Evolutionary conservation across 345 rosid species (phyloP), one percentile per base, ranked within the genome.

Genomic region (Brassica incana): DNA sequence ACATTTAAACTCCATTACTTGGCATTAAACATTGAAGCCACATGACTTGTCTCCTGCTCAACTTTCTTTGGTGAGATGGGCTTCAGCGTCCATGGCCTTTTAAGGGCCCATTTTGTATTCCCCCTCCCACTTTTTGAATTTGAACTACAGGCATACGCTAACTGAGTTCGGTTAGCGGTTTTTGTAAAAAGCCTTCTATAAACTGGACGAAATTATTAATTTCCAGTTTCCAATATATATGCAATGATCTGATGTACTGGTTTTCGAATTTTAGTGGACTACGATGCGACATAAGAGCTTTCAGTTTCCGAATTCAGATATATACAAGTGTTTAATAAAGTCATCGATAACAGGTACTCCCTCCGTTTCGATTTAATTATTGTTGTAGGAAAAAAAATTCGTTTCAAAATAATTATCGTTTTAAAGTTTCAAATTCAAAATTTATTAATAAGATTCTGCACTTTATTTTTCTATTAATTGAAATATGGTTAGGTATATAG

Each of bases 11-110:
- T 65, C 67, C 27, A 56, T 16, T 38, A 30, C 38, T 38, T 65
- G 66, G 14, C 45, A 78, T 16, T 10, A 43, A 72, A 43, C 38
- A 27, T 72, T 16, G 36, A 72, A 72, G 67, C 61, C 77, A 78
- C 77, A 43, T 73, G 73, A 72, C 73, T 66, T 73, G 63, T 78
- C 73, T 59, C 59, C 33, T 71, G 32, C 66, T 65, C 77, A 25
- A 48, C 9, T 18, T 11, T 69, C n/a, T 25, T 64, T 11, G 20
- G 58, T 35, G 1, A 38, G 64, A 12, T 56, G 62, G 7, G 25
- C 40, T 77, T 2, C 18, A 16, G 59, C 27, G 66, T 52, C 6
- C 18, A 54, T 78, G 72, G 82, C 69, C 73, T 72, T 65, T 38
- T 52, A 30, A 9, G 23, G n/a, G 67, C 15, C 65, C 23, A 29